Conservation (phyloP, 805 yeast genomes). For the Suhomyces faveliae region DNA sequence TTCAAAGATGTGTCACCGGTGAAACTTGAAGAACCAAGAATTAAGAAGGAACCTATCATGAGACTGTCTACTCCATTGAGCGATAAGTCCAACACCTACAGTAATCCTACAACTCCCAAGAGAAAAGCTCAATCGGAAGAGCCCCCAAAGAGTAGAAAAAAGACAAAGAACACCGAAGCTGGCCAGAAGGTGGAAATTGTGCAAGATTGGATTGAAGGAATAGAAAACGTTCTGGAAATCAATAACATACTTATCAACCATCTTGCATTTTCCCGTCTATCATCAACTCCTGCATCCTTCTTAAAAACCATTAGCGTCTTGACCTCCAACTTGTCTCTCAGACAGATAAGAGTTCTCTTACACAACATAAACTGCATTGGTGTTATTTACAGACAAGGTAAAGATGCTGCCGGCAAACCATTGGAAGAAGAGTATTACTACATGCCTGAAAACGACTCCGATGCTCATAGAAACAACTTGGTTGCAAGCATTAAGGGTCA, state of each 20-base stretch:
- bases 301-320: conserved; percentile 60
- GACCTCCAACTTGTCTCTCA: conserved; percentile 46
- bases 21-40: conserved; percentile 19
- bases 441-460: conserved; percentile 77
- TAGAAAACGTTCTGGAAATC: conserved; percentile 50
- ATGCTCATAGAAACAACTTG: conserved; percentile 62
- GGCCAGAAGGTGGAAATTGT: conserved; percentile 27
- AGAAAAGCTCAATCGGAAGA: conserved; percentile 36
- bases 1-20: conserved; percentile 11
- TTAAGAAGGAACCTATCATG: conserved; percentile 9
- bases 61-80: conserved; percentile 22
- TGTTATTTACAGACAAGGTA: conserved; percentile 83
- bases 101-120: conserved; percentile 17
- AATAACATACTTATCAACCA: conserved; percentile 74
- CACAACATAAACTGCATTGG: conserved; percentile 64
- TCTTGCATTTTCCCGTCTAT: conserved; percentile 83
- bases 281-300: conserved; percentile 81
- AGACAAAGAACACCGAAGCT: conserved; percentile 23
- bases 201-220: conserved; percentile 19
- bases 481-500: conserved; percentile 79
- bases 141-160: conserved; percentile 24
- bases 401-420: conserved; percentile 95
- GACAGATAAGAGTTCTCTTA: conserved; percentile 45
- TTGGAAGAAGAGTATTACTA: conserved; percentile 94
- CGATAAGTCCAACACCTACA: conserved; percentile 25